Conservation (phyloP, 768 basidiomycete genomes). For the Obba rivulosa region DNA sequence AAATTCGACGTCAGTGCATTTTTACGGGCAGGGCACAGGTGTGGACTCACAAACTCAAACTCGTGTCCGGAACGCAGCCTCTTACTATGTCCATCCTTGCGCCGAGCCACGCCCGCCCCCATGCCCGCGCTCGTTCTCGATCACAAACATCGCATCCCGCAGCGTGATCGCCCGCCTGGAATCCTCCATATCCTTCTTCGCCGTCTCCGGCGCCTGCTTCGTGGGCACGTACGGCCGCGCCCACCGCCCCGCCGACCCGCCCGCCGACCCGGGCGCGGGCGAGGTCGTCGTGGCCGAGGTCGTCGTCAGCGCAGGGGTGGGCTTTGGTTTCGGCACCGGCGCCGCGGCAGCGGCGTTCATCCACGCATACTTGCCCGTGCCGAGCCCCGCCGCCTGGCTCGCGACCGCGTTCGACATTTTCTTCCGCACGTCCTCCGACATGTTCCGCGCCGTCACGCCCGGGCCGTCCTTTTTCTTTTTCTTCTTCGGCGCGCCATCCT, state of each 20-base stretch:
- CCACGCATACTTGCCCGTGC: constrained; percentile 77
- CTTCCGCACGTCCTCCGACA: constrained; percentile 89
- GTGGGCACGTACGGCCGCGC: constrained; percentile 56
- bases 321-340: constrained; percentile 26
- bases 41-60: no score
- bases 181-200: constrained; percentile 45
- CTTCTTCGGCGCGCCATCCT: constrained; percentile 58
- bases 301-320: constrained; percentile 20
- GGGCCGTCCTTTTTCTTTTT: constrained; percentile 79
- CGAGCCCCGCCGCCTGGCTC: constrained; percentile 80
- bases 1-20: no score
- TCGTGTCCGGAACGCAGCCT: not conserved
- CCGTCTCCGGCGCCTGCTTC: constrained; percentile 34
- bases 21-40: no score
- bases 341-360: constrained; percentile 48
- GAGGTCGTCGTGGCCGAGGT: constrained; percentile 30
- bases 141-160: constrained; percentile 80
- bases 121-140: constrained; percentile 79
- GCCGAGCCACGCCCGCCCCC: constrained; percentile 78
- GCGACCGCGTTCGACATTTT: constrained; percentile 90
- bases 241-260: constrained; percentile 38
- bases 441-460: constrained; percentile 79
- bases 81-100: constrained; percentile 51
- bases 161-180: constrained; percentile 57
- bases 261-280: constrained; percentile 17